Base-by-base conservation (phyloP, 225 moss, liverwort and hornwort species). In the Sphagnum tenellum region DNA sequence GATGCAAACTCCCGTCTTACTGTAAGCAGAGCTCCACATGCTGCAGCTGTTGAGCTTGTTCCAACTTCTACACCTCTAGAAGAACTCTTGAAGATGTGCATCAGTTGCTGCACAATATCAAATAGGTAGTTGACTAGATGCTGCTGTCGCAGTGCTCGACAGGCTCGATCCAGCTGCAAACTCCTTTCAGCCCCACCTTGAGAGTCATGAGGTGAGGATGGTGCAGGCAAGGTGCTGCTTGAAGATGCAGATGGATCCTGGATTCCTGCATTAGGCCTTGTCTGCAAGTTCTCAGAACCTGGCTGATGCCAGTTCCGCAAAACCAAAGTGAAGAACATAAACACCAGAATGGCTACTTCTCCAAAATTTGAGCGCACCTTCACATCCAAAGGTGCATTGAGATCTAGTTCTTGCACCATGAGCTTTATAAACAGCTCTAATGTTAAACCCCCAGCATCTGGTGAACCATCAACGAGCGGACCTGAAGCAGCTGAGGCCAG, bases 241-340 rank as follows among this genome's bases (percentile, higher is more conserved):
- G 73, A 51, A 73, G 86, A 55, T 62, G 57, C 74, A 71, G 83
- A 65, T 45, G 65, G 44, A 59, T 81, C 72, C 71, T 76, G 81
- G 68, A 57, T 77, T 75, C 71, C 59, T 74, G 74, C 62, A 49
- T 61, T 81, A 59, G 88, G 66, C 78, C 77, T 87, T 64, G 71
- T 55, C 74, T 89, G 90, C 48, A 74, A 71, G 50, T 88, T 88
- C 62, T 99, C 98, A 67, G 98, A 82, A 49, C 98, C 90, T 69
- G 98, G 98, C 78, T 93, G 93, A 75, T 93, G 93, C 98, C 98
- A 99, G 67, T 93, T 86, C 3, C 98, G 93, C 68, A 99, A 69
- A 44, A 93, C 93, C 70, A 88, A 73, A 9, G 93, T 99, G 82
- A 99, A 93, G 69, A 99, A 99, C 98, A 99, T 93, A 61, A 99